Conservation (phyloP, 2,329 filamentous ascomycete genomes). For the Colletotrichum brevisporum region DNA sequence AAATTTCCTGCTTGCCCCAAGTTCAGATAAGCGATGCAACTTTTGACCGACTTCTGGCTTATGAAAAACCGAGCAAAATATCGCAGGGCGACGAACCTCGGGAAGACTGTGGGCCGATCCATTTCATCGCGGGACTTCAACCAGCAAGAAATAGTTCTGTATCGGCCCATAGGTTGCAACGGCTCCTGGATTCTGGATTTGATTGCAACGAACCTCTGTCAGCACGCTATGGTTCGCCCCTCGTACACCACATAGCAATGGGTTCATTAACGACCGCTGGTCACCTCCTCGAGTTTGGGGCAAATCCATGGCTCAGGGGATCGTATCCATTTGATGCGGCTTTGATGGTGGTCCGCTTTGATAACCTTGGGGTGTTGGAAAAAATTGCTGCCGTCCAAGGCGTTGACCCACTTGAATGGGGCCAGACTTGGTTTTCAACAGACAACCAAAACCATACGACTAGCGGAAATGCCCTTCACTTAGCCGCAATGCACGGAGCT, state of each 20-base stretch:
- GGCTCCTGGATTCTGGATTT: not conserved
- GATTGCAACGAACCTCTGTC: not conserved
- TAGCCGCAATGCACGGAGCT: not conserved
- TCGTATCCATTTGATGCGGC: not conserved
- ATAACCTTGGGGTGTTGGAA: not conserved
- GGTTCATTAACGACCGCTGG: not conserved
- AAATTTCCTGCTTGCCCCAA: not conserved
- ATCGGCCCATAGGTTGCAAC: not conserved
- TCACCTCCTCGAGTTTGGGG: not conserved
- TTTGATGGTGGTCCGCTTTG: not conserved
- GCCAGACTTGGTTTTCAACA: not conserved
- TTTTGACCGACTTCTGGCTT: not conserved
- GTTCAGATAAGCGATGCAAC: rapidly evolving
- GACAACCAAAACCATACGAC: not conserved
- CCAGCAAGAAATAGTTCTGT: not conserved
- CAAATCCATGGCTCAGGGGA: not conserved
- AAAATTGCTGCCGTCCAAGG: not conserved
- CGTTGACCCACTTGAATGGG: not conserved
- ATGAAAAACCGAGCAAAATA: not conserved
- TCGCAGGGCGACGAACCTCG: too few species aligned
- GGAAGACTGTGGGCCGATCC: not conserved
- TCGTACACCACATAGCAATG: not conserved
- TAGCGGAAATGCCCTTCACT: not conserved
- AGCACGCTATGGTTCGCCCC: not conserved
- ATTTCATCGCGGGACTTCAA: not conserved